These are phyloP conservation scores for Pythium aphanidermatum DNA, from an alignment of 352 stramenopile genomes.

Conservation along the genomic window DNA sequence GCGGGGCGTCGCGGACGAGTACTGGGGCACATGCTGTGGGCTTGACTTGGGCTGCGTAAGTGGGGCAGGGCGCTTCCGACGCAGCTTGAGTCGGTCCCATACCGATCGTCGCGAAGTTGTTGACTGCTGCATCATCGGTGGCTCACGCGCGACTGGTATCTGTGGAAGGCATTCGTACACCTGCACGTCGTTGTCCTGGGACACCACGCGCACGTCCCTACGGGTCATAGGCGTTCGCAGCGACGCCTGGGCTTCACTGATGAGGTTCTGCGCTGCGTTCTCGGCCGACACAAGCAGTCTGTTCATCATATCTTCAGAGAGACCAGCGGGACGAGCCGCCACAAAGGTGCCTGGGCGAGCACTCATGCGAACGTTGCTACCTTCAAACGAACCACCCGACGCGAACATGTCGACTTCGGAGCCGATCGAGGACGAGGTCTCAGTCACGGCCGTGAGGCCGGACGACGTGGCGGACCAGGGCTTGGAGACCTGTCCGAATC, in stretches of 20 bases:
- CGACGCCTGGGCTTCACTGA: slow-evolving; percentile 3
- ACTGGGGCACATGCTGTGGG: too few species aligned
- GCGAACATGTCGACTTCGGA: background rate
- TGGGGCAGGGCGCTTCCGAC: background rate
- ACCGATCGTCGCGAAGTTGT: background rate
- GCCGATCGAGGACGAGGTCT: slow-evolving; percentile 4
- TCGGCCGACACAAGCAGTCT: slow-evolving; percentile 5
- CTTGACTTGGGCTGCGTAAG: background rate
- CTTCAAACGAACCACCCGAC: background rate
- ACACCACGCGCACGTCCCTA: slow-evolving; percentile 3
- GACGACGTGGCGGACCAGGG: slow-evolving; percentile 14
- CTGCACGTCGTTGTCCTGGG: background rate
- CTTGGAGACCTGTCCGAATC: background rate
- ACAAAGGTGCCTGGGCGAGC: slow-evolving; percentile 7
- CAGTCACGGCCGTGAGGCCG: background rate
- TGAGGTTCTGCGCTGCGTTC: slow-evolving; percentile 5
- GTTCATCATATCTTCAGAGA: slow-evolving; percentile 14
- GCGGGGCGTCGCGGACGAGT: slow-evolving; percentile 3
- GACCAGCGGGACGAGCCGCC: slow-evolving; percentile 4
- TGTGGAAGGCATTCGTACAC: slow-evolving; percentile 4
- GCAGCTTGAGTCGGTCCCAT: slow-evolving; percentile 5
- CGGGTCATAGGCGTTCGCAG: slow-evolving; percentile 1
- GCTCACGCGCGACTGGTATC: background rate
- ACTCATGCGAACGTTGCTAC: background rate
- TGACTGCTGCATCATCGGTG: background rate